Base-by-base conservation (phyloP, 495 filamentous ascomycete genomes). In the Xylaria bambusicola region DNA sequence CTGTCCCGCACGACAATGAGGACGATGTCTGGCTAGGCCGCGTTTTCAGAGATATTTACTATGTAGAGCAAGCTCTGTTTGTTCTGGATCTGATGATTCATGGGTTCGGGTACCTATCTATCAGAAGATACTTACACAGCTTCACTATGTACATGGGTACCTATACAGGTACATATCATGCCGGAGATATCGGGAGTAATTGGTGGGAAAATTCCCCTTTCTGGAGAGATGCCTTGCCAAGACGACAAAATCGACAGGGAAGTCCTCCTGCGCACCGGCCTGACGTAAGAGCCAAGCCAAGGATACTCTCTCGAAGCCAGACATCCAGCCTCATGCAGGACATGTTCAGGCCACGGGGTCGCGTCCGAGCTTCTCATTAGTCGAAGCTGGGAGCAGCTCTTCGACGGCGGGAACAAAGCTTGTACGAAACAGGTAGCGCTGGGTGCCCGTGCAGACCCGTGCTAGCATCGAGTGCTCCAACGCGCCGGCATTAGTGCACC, bases 291-390 rank as follows among this genome's bases (percentile, higher is more conserved):
- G 36, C 35, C 51, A 31, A 20, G 52, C 31, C 52, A 6, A 20
- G 18, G n/a, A 38, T 20, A 17, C 38, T 44, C 26, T 18, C 9
- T 24, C 13, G 17, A n/a, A 15, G 36, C 26, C 26, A 17, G 21
- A 44, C 15, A 6, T 17, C 20, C 40, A 49, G 55, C 55, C 57
- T 59, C 56, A 52, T 50, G 35, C 56, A 51, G 23, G 45, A n/a
- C 47, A 59, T 36, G 3, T 52, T 3, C 45, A 52, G 56, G 29
- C 38, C 49, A 60, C 57, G 57, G 40, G 56, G 57, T 26, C 26
- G 6, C 33, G 15, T 35, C 24, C 38, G 6, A 29, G 29, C 29
- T 3, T 53, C 49, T 47, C 40, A 60, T 60, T 60, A 49, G 57
- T 15, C 35, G 48, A 17, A 44, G 10, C 9, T 1, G 44, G 13